Conservation (phyloP, 106 monocot genomes). For the Phalaenopsis equestris region DNA sequence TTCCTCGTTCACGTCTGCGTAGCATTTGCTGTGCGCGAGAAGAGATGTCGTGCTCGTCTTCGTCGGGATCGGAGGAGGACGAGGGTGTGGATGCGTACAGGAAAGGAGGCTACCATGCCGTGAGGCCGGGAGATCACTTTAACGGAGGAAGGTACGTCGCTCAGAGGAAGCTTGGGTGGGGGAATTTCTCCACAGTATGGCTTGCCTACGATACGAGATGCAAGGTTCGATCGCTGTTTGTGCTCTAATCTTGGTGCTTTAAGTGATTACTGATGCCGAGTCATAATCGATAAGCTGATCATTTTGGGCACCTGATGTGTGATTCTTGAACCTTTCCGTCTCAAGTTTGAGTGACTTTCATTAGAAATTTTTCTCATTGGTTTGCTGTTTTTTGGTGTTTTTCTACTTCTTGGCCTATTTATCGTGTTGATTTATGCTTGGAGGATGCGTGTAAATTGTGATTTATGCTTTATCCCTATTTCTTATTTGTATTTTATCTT, state of each 20-base stretch:
- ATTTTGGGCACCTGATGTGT: not conserved
- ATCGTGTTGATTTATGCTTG: not conserved
- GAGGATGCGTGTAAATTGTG: not conserved
- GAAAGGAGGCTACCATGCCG: constrained; percentile 95
- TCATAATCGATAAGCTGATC: not conserved
- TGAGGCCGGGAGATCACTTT: constrained; percentile 76
- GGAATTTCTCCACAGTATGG: constrained; percentile 74
- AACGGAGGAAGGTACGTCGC: constrained; percentile 61
- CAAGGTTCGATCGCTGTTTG: constrained; percentile 11
- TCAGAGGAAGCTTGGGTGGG: constrained; percentile 69
- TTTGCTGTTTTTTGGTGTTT: not conserved
- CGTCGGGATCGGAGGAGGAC: constrained; percentile 73
- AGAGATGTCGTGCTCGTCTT: constrained; percentile 43
- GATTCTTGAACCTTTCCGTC: not conserved
- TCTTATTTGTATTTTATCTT: too few relatives aligned
- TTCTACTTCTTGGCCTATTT: not conserved
- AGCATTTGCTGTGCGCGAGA: not conserved
- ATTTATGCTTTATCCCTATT: not conserved
- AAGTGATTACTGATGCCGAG: not conserved
- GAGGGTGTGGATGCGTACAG: constrained; percentile 76
- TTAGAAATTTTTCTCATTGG: not conserved
- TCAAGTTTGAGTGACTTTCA: not conserved
- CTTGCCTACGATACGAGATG: constrained; percentile 49
- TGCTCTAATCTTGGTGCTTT: not conserved
- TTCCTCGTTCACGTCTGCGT: not conserved